Base-by-base conservation (phyloP, 306 rosid genomes). In the Vigna angularis region DNA sequence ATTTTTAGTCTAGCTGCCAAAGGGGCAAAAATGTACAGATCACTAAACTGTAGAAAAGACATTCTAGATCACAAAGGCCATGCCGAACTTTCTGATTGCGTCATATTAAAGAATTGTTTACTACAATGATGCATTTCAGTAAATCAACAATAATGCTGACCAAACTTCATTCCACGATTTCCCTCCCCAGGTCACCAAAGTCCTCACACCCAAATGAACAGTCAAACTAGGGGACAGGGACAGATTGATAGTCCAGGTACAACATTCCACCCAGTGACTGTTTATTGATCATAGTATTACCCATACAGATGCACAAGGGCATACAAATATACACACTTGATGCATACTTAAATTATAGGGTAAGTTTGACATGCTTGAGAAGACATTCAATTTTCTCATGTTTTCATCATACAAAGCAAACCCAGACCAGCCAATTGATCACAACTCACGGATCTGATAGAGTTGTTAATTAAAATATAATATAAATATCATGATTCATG, bases 21-120 rank as follows among this genome's bases (percentile, higher is more conserved):
- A 57, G 38, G 55, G 50, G 47, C 1, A 5, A 34, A 7, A 28
- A 22, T 40, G 38, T 20, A 61, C 20, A 57, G 40, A 47, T 68
- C 57, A 78, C 53, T 40, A 61, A 18, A 80, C 61, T 36, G 17
- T 20, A 56, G 67, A 24, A 47, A 44, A 36, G 4, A 14, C 28
- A 77, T 34, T 56, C n/a, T 22, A 82, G 36, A 82, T 64, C 66
- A 14, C 30, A 30, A 30, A 56, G 50, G 82, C 38, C 64, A 62
- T 16, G 55, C 12, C 42, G 73, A 30, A 72, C 51, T 59, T 70
- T 51, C 53, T 26, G 40, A 55, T 56, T 56, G 76, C 76, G 36
- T 16, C 66, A 81, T 50, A 36, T 69, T 40, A 70, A 40, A 59
- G 26, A 34, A 69, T 40, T 69, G 59, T n/a, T 59, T 53, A 20